phyloP scores from a whole-genome alignment of 1,139 yeast species.

The Saccharomyces hybrid region DNA sequence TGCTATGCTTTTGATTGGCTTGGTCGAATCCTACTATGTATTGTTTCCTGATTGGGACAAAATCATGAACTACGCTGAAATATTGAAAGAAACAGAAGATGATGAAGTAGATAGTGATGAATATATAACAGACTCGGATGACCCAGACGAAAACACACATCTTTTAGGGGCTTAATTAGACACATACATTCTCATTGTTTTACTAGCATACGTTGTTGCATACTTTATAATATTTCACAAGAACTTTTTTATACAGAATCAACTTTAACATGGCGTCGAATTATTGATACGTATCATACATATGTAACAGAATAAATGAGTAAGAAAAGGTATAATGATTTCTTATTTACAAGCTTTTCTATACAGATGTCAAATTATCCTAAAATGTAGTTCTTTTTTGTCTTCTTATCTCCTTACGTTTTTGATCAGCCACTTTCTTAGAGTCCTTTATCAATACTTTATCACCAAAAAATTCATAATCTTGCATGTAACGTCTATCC shows the following conservation, averaged over 20 bases:
- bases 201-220: not conserved
- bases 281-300: not conserved
- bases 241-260: not conserved
- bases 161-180: slow-evolving; percentile 8
- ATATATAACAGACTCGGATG: slow-evolving; percentile 20
- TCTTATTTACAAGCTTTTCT: slow-evolving; percentile 3
- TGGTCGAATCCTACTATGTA: slow-evolving; percentile 48
- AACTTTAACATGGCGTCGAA: not conserved
- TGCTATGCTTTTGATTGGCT: slow-evolving; percentile 65
- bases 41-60: slow-evolving; percentile 48
- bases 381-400: slow-evolving; percentile 27
- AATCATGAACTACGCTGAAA: slow-evolving; percentile 40
- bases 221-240: not conserved
- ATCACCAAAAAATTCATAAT: slow-evolving; percentile 74
- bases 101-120: slow-evolving; percentile 26
- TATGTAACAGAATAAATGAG: not conserved
- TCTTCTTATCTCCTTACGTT: slow-evolving; percentile 37
- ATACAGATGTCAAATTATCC: slow-evolving; percentile 3
- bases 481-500: slow-evolving; percentile 78
- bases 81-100: slow-evolving; percentile 34
- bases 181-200: not conserved
- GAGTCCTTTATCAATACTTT: slow-evolving; percentile 39
- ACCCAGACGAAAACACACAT: slow-evolving; percentile 16
- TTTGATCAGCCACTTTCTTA: slow-evolving; percentile 37
- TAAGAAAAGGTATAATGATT: not conserved